A percentile compares a stretch with the other conserved stretches of the same genome.
Conservation (phyloP, 2,329 filamentous ascomycete species). For the Talaromyces sp. region DNA sequence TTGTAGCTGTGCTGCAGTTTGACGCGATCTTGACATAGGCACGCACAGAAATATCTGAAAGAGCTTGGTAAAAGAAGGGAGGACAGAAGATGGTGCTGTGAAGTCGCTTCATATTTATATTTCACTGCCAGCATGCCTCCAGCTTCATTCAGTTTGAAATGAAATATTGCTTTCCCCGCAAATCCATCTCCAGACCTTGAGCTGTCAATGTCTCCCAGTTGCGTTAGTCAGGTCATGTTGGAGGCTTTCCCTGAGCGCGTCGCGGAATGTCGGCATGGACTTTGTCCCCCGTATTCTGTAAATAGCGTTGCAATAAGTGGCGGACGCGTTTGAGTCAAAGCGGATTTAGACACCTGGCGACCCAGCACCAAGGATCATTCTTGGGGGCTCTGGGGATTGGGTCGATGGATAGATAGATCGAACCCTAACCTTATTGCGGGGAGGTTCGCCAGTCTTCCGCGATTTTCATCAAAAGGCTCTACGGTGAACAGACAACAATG, state of each 20-base stretch:
- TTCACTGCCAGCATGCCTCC: background rate
- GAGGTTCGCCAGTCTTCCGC: background rate
- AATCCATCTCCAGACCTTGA: background rate
- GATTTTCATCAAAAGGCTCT: background rate
- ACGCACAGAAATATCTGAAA: background rate
- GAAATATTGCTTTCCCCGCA: background rate
- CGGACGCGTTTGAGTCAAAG: background rate
- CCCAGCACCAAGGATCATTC: background rate
- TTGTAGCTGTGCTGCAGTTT: background rate
- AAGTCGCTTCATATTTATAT: conserved; percentile 1
- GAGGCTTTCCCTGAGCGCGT: background rate
- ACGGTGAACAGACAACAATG: background rate
- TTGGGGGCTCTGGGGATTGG: background rate
- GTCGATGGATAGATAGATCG: background rate
- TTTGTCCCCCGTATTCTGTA: background rate
- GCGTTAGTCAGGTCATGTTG: background rate
- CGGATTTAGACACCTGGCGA: background rate
- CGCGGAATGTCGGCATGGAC: conserved; percentile 4
- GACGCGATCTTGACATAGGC: background rate
- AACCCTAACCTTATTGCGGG: background rate
- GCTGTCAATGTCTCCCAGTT: background rate
- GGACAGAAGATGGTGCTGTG: background rate
- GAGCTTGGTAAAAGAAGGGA: background rate
- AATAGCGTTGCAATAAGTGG: background rate
- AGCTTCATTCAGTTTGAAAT: background rate